A percentile compares a stretch with the other conserved stretches of the same genome.
Conservation (phyloP, 306 rosid species). For the Glycine tomentella region DNA sequence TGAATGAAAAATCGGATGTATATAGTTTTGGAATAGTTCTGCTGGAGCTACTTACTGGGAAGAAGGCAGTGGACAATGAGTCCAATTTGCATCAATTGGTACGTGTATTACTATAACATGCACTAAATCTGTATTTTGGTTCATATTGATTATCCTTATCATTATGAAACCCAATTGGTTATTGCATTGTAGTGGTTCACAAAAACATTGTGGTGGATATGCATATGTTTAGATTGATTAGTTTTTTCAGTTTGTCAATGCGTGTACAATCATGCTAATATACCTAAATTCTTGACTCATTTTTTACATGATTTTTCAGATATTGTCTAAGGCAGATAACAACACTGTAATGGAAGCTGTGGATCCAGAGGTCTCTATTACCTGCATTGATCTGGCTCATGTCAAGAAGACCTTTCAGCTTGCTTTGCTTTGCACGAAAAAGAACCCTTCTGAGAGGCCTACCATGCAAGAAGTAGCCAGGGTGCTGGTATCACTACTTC, state of each 20-base stretch:
- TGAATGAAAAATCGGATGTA: constrained; percentile 86
- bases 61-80: constrained; percentile 89
- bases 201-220: not conserved
- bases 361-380: constrained; percentile 80
- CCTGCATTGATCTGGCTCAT: constrained; percentile 74
- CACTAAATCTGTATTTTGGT: not conserved
- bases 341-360: constrained; percentile 91
- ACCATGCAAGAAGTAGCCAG: constrained; percentile 84
- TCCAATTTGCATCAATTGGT: constrained; percentile 93
- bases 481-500: constrained; percentile 75
- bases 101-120: not conserved
- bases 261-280: not conserved
- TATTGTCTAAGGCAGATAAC: constrained; percentile 76
- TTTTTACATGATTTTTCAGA: constrained; percentile 52
- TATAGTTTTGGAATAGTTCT: constrained; percentile 95
- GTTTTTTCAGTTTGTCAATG: not conserved
- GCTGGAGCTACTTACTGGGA: constrained; percentile 88
- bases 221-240: not conserved
- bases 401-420: constrained; percentile 89
- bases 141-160: not conserved
- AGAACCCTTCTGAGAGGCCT: constrained; percentile 80
- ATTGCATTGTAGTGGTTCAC: not conserved
- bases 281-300: not conserved
- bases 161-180: not conserved
- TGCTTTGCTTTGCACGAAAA: constrained; percentile 80